phyloP scores from a whole-genome alignment of 371 early-diverging fungal species.

The Syncephalastrum sp. region DNA sequence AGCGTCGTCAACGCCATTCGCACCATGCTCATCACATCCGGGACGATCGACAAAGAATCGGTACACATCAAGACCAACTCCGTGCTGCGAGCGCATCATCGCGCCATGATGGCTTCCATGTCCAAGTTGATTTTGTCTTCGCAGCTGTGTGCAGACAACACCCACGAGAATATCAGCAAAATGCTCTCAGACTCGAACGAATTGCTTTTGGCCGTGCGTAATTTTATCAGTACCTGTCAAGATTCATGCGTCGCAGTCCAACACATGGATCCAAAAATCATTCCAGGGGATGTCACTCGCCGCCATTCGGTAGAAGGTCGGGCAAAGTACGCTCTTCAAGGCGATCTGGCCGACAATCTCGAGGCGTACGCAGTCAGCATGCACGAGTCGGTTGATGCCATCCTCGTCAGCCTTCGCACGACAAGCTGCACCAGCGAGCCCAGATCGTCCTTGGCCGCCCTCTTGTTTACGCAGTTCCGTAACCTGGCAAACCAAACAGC shows the following conservation, averaged over 20 bases:
- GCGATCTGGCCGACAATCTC: slow-evolving; percentile 30
- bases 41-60: slow-evolving; percentile 70
- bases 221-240: slow-evolving; percentile 78
- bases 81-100: slow-evolving; percentile 72
- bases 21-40: slow-evolving; percentile 79
- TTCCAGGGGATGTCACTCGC: background rate
- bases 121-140: slow-evolving; percentile 83
- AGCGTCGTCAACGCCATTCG: slow-evolving; percentile 77
- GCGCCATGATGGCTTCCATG: slow-evolving; percentile 76
- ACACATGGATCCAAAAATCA: slow-evolving; percentile 40
- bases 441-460: slow-evolving; percentile 51
- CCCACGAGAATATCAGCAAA: slow-evolving; percentile 25
- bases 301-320: background rate
- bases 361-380: slow-evolving; percentile 37
- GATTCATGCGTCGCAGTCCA: slow-evolving; percentile 61
- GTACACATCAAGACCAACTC: slow-evolving; percentile 61
- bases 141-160: slow-evolving; percentile 73
- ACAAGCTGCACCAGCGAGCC: slow-evolving; percentile 16
- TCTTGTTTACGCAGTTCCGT: slow-evolving; percentile 53
- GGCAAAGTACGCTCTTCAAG: slow-evolving; percentile 22
- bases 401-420: slow-evolving; percentile 19
- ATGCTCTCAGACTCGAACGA: slow-evolving; percentile 47
- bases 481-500: slow-evolving; percentile 43
- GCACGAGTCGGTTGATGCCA: slow-evolving; percentile 37
- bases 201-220: slow-evolving; percentile 70